Base-by-base conservation (phyloP, 176 grass and related monocot genomes). In the Oryza meyeriana region DNA sequence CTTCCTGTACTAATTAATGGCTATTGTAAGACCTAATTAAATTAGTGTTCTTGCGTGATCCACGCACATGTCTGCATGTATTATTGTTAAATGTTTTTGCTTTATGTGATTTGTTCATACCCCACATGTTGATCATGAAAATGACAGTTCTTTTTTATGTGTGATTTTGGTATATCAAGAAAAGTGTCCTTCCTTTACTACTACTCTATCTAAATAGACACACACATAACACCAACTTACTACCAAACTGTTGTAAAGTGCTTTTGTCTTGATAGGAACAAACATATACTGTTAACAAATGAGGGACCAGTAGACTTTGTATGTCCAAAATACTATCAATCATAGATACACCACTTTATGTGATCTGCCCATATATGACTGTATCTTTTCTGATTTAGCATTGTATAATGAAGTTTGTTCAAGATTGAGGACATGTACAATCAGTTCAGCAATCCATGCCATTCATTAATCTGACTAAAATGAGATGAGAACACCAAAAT, bases 231-330 rank as follows among this genome's bases (percentile, higher is more conserved):
- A 79, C 63, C 83, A 74, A 90, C 83, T 82, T 71, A 78, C 61
- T 83, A 90, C 79, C 74, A 90, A 86, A 78, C 67, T 29, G 12
- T 83, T 83, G 12, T 74, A 86, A 90, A 82, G 72, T 66, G 44
- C 28, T 78, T 89, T 73, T 86, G 66, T 82, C 78, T 86, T 78
- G n/a, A 73, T 82, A 67, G 57, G 64, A 85, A 85, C 66, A 86
- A 81, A 75, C 58, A 30, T 61, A 79, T 79, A 65, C 68, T 74
- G 44, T 77, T 85, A 81, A 48, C 33, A 71, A 10, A 10, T 72
- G 69, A 89, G 42, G 58, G 74, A 76, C 65, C 57, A 25, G 20
- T 28, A 18, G 50, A 81, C 64, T 85, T 77, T 72, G 27, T 61
- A 66, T 81, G 41, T 8, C 25, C 72, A 69, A 20, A 74, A 85